Evolutionary conservation across 2,329 filamentous ascomycete species (phyloP).

Genomic region (Exophiala xenobiotica): DNA sequence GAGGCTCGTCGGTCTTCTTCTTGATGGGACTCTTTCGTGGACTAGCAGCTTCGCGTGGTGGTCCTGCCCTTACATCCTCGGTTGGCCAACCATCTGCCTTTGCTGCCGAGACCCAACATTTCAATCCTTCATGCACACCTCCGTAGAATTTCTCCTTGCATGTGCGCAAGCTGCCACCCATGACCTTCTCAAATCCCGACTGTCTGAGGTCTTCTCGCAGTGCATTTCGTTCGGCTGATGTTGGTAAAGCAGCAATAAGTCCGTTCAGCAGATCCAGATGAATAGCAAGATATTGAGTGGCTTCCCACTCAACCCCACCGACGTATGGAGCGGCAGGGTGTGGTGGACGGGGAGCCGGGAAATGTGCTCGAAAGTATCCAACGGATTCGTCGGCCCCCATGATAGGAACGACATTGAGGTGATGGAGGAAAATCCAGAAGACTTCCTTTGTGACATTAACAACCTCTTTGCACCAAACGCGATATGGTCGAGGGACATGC

Average conservation of each 20-base stretch:
- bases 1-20: conserved; percentile 51
- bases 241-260: conserved; percentile 77
- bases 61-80: conserved; percentile 65
- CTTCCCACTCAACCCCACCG: conserved; percentile 97
- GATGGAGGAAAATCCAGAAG: conserved; percentile 98
- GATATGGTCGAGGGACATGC: conserved; percentile 81
- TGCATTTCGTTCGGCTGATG: conserved; percentile 66
- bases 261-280: conserved; percentile 93
- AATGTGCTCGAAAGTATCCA: conserved; percentile 59
- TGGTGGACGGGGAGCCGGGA: conserved; percentile 81
- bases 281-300: conserved; percentile 90
- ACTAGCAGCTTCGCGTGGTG: conserved; percentile 42
- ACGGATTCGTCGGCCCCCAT: conserved; percentile 35
- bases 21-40: conserved; percentile 51
- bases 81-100: conserved; percentile 86
- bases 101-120: conserved; percentile 87
- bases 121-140: conserved; percentile 81
- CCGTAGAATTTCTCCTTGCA: conserved; percentile 99
- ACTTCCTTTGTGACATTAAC: conserved; percentile 94
- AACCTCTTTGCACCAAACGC: conserved; percentile 90
- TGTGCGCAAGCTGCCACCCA: conserved; percentile 78
- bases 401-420: conserved; percentile 77
- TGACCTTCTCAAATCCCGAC: conserved; percentile 86
- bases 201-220: conserved; percentile 76
- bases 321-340: conserved; percentile 95